phyloP scores from a whole-genome alignment of 2,329 filamentous ascomycete genomes.

The Huntiella moniliformis region DNA sequence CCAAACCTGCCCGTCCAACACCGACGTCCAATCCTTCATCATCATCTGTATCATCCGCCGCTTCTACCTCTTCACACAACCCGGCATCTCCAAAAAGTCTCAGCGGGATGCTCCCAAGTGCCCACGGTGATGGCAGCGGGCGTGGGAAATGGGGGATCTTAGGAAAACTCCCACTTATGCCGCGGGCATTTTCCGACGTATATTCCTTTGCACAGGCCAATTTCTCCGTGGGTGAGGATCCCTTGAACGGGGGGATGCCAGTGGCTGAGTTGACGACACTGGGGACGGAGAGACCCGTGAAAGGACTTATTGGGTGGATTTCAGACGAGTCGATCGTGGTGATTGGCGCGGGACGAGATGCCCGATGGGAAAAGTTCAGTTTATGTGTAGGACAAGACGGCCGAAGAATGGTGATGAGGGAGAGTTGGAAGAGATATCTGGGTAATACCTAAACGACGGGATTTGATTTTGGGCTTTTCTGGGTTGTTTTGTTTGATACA shows the following conservation, averaged over 20 bases:
- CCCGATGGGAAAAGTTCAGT: slow-evolving; percentile 74
- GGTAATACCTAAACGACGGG: slow-evolving; percentile 19
- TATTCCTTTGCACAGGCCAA: slow-evolving; percentile 68
- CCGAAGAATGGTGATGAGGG: slow-evolving; percentile 43
- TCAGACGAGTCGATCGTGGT: slow-evolving; percentile 56
- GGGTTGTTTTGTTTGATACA: not conserved
- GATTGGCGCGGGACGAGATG: slow-evolving; percentile 60
- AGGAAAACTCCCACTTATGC: slow-evolving; percentile 66
- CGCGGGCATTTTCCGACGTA: slow-evolving; percentile 70
- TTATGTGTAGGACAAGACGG: slow-evolving; percentile 51
- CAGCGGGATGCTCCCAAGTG: slow-evolving; percentile 17
- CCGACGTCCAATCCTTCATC: slow-evolving; percentile 6
- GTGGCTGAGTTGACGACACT: slow-evolving; percentile 27
- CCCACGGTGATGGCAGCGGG: slow-evolving; percentile 25
- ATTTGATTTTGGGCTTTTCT: not conserved
- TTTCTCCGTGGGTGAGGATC: slow-evolving; percentile 71
- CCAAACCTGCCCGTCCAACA: slow-evolving; percentile 17
- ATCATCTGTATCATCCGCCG: slow-evolving; percentile 12
- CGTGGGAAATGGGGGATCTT: slow-evolving; percentile 72
- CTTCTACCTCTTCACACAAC: not conserved
- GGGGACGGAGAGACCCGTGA: slow-evolving; percentile 42
- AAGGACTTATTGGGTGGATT: slow-evolving; percentile 74
- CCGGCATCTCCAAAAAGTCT: slow-evolving; percentile 6
- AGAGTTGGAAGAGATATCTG: slow-evolving; percentile 71
- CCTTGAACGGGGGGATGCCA: slow-evolving; percentile 25